Evolutionary conservation across 441 rosid genomes (phyloP).

Genomic region (Erodium moschatum): DNA sequence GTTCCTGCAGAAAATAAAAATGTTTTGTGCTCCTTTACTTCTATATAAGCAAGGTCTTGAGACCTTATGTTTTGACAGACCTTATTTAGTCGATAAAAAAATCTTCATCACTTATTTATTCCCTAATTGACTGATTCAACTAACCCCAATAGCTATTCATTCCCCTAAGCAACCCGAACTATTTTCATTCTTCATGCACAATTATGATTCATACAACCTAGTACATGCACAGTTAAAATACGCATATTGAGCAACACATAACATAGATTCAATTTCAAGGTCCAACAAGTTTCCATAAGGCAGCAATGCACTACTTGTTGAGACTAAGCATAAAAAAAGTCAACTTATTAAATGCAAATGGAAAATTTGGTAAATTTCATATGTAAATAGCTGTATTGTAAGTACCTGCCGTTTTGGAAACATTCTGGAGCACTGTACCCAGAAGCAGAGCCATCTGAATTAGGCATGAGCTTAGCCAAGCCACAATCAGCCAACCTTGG

Average conservation of each 20-base stretch:
- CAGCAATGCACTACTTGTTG: background rate
- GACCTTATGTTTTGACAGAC: too few species aligned
- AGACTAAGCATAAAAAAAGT: background rate
- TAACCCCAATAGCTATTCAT: background rate
- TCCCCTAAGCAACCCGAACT: background rate
- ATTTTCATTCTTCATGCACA: background rate
- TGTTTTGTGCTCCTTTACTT: too few species aligned
- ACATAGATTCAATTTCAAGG: background rate
- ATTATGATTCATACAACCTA: background rate
- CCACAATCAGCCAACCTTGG: slow-evolving; percentile 79
- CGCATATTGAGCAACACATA: background rate
- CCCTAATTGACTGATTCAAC: background rate
- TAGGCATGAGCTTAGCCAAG: slow-evolving; percentile 53
- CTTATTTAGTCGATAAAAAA: too few species aligned
- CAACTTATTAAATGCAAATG: background rate
- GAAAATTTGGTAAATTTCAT: background rate
- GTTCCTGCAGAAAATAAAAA: too few species aligned
- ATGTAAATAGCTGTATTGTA: background rate
- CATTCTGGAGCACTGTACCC: slow-evolving; percentile 72
- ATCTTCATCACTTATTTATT: background rate
- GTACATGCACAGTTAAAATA: background rate
- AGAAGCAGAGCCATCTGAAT: slow-evolving; percentile 37
- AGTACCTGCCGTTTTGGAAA: slow-evolving; percentile 67
- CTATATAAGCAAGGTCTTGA: too few species aligned
- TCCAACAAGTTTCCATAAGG: slow-evolving; percentile 4